Percentiles rank a stretch among this genome's conserved stretches.
phyloP scores from a whole-genome alignment of 257 asterid species.

The Cynanchum wilfordii region DNA sequence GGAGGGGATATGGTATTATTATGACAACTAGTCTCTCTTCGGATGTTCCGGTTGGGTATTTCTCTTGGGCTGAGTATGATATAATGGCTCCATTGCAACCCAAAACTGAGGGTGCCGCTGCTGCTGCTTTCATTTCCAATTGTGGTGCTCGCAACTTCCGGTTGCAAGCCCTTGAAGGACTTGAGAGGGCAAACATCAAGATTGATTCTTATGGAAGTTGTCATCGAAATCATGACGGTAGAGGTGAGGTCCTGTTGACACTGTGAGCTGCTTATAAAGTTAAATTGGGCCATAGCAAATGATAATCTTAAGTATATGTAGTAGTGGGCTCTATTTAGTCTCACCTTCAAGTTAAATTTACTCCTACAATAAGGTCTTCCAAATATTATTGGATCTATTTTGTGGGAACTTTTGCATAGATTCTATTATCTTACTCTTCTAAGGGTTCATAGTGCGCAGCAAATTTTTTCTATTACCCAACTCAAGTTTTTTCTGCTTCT shows the following conservation, averaged over 20 bases:
- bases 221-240: conserved; percentile 72
- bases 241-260: conserved; percentile 38
- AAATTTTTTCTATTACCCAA: too few species aligned
- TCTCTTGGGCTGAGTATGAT: conserved; percentile 98
- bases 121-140: conserved; percentile 98
- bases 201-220: conserved; percentile 94
- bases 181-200: conserved; percentile 59
- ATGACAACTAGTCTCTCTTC: conserved; percentile 99
- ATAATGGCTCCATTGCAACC: conserved; percentile 91
- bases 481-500: not conserved
- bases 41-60: conserved; percentile 98
- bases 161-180: conserved; percentile 75
- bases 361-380: not conserved
- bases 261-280: not conserved
- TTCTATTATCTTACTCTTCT: not conserved
- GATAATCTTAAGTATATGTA: not conserved
- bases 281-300: not conserved
- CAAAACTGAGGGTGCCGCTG: conserved; percentile 64
- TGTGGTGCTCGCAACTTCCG: conserved; percentile 94
- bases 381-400: not conserved
- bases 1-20: conserved; percentile 73
- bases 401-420: not conserved
- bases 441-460: not conserved
- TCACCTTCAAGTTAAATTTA: not conserved
- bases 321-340: not conserved